These are phyloP conservation scores for Scytalidium sp. DNA, from an alignment of 2,329 filamentous ascomycete genomes.

Conservation along the genomic window DNA sequence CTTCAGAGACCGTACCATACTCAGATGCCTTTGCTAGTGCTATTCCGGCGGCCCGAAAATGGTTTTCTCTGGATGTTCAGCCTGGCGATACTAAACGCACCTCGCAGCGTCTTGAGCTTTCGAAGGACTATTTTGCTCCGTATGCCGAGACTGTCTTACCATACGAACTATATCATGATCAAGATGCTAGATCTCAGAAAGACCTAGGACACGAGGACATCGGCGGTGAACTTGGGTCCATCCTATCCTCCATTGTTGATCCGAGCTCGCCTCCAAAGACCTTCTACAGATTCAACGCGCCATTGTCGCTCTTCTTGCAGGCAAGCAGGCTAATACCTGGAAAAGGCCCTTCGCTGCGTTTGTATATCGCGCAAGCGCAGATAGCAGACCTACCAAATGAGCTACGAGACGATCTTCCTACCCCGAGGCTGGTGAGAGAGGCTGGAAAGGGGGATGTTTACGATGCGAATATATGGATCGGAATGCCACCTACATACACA, in stretches of 20 bases:
- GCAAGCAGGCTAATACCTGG: conserved; percentile 2
- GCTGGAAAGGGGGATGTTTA: conserved; percentile 83
- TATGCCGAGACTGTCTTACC: conserved; percentile 50
- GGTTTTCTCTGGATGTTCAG: conserved; percentile 46
- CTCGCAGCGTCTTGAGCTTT: conserved; percentile 1
- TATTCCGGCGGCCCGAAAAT: conserved; percentile 54
- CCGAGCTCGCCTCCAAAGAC: conserved; percentile 2
- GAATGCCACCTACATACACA: conserved; percentile 81
- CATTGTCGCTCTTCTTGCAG: conserved; percentile 25
- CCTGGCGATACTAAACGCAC: background rate
- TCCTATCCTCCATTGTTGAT: background rate
- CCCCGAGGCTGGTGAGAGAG: conserved; percentile 58
- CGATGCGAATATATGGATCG: conserved; percentile 82
- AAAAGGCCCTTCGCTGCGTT: conserved; percentile 20
- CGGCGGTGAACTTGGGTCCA: no score
- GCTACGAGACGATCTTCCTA: conserved; percentile 64
- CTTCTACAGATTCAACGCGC: conserved; percentile 45
- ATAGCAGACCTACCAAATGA: conserved; percentile 63
- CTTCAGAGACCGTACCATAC: background rate
- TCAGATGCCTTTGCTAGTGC: background rate
- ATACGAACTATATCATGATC: conserved; percentile 45
- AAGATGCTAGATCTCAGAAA: conserved; percentile 3
- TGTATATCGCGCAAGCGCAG: conserved; percentile 85
- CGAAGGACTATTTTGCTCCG: conserved; percentile 29
- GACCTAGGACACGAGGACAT: background rate